These are phyloP conservation scores for Plasmodium cynomolgi DNA, from an alignment of 169 alveolate species.

Conservation along the genomic window DNA sequence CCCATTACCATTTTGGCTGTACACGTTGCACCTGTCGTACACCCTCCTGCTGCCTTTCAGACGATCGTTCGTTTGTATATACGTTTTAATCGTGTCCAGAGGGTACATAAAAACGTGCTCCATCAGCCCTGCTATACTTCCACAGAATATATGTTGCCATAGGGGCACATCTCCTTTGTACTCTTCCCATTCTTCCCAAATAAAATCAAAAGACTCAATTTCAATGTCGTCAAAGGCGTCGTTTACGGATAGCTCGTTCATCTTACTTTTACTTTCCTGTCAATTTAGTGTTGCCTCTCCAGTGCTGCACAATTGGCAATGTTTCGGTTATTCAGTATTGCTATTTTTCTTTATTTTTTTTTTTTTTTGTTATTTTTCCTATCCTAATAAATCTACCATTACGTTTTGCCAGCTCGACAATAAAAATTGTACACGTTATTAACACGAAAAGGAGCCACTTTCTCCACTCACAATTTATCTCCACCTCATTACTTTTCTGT, in stretches of 20 bases:
- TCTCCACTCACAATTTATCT: not conserved
- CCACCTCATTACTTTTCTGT: not conserved
- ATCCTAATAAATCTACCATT: not conserved
- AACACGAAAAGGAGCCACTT: not conserved
- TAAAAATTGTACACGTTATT: not conserved
- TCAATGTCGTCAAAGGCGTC: slow-evolving; percentile 68
- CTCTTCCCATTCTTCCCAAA: slow-evolving; percentile 79
- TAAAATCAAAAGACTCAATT: slow-evolving; percentile 64
- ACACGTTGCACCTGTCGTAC: slow-evolving; percentile 8
- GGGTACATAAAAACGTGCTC: slow-evolving; percentile 97
- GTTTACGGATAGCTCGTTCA: slow-evolving; percentile 41
- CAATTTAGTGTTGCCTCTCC: not conserved
- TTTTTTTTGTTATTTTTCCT: slow-evolving; percentile 17
- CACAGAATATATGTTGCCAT: slow-evolving; percentile 95
- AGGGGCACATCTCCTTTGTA: slow-evolving; percentile 91
- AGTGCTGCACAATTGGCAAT: not conserved
- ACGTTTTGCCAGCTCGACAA: not conserved
- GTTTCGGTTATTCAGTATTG: not conserved
- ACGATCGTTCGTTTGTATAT: slow-evolving; percentile 85
- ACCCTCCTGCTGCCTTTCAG: slow-evolving; percentile 2
- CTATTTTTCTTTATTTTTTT: not conserved
- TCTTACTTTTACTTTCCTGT: not conserved
- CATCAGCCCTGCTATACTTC: slow-evolving; percentile 98
- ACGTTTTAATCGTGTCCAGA: slow-evolving; percentile 94
- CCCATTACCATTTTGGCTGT: not conserved